phyloP scores from a whole-genome alignment of 306 rosid species.

The Vachellia pachyceras region DNA sequence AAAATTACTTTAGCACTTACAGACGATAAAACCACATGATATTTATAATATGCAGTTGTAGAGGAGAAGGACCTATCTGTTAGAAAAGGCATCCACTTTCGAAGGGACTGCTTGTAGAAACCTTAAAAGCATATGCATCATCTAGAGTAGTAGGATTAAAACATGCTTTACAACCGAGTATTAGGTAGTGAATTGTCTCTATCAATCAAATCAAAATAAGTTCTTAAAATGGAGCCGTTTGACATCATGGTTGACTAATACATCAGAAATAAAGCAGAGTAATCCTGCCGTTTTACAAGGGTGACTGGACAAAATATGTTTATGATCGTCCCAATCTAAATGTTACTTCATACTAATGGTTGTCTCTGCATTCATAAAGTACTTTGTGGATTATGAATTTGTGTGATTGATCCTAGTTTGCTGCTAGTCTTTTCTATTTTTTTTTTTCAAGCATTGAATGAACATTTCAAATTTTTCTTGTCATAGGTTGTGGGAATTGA shows the following conservation, averaged over 20 bases:
- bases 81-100: neutral
- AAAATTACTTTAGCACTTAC: neutral
- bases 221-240: conserved; percentile 15
- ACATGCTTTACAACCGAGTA: neutral
- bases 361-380: conserved; percentile 8
- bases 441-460: conserved; percentile 11
- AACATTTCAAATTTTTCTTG: conserved; percentile 28
- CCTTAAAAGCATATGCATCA: neutral
- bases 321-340: conserved; percentile 9
- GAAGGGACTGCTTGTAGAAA: neutral
- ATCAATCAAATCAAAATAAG: conserved; percentile 1
- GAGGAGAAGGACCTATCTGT: neutral
- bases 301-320: conserved; percentile 6
- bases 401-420: neutral
- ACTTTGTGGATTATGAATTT: conserved; percentile 16
- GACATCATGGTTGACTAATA: conserved; percentile 1
- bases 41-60: neutral
- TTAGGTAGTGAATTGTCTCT: neutral
- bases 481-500: conserved; percentile 81
- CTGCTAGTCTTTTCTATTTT: neutral
- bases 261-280: conserved; percentile 21
- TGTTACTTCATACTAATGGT: neutral
- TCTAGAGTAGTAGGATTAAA: neutral
- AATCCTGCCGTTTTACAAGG: conserved; percentile 3
- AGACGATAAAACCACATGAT: neutral